Conservation (phyloP, 1,284 basidiomycete species). For the Boletus sp. region DNA sequence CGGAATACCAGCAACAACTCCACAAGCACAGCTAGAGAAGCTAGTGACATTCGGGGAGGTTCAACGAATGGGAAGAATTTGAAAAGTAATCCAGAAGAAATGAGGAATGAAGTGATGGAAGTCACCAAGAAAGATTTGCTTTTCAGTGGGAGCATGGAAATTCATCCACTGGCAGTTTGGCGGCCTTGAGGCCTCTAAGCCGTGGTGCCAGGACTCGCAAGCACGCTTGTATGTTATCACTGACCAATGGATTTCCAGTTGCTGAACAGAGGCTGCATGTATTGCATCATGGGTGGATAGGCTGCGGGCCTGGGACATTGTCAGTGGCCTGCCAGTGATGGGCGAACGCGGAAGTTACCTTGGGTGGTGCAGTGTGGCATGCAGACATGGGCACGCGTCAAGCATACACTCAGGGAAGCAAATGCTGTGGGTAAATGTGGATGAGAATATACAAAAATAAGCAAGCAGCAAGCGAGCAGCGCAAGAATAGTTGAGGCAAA, state of each 20-base stretch:
- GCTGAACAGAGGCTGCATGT: conserved; percentile 7
- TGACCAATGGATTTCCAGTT: conserved; percentile 4
- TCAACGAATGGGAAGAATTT: background rate
- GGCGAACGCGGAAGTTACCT: conserved; percentile 22
- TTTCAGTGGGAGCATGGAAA: conserved; percentile 15
- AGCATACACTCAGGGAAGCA: conserved; percentile 22
- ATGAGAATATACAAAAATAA: conserved; percentile 24
- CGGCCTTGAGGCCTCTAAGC: conserved; percentile 19
- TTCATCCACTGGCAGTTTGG: conserved; percentile 3
- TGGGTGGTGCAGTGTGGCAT: conserved; percentile 19
- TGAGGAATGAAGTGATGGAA: conserved; percentile 7
- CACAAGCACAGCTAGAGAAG: conserved; percentile 14
- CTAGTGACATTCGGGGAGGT: conserved; percentile 11
- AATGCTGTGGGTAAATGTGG: conserved; percentile 15
- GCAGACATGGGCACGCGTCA: conserved; percentile 25
- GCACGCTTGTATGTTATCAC: conserved; percentile 4
- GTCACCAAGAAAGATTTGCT: conserved; percentile 7
- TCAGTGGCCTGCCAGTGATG: background rate
- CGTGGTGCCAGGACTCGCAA: conserved; percentile 7
- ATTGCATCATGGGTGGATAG: conserved; percentile 5
- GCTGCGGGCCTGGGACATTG: conserved; percentile 1
- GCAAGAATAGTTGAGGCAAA: conserved; percentile 22
- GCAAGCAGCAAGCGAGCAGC: conserved; percentile 25
- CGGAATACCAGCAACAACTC: conserved; percentile 14
- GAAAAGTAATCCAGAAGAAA: conserved; percentile 9